Conservation (phyloP, 352 stramenopile genomes). For the Pythium aristosporum region DNA sequence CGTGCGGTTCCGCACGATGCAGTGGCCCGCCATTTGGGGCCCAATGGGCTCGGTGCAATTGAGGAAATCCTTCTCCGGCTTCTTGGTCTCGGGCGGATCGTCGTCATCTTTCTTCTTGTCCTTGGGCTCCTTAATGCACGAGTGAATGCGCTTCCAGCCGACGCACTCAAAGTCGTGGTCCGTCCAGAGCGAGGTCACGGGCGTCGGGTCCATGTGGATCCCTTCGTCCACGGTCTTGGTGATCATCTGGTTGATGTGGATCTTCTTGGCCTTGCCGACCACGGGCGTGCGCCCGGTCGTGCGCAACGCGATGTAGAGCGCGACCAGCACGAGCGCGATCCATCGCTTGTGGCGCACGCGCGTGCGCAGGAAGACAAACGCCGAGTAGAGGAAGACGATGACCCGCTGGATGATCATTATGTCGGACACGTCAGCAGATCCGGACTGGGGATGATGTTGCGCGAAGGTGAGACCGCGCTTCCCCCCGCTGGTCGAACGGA, state of each 20-base stretch:
- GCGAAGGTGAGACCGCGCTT: conserved; percentile 11
- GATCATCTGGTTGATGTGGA: conserved; percentile 76
- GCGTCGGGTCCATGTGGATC: conserved; percentile 56
- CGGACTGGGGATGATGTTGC: not conserved
- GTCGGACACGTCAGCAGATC: not conserved
- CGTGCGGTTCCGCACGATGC: conserved; percentile 80
- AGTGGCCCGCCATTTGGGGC: conserved; percentile 76
- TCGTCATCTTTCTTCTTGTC: conserved; percentile 36
- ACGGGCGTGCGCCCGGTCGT: conserved; percentile 55
- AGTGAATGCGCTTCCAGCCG: conserved; percentile 83
- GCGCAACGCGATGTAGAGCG: conserved; percentile 56
- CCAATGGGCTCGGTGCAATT: conserved; percentile 71
- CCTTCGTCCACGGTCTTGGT: conserved; percentile 64
- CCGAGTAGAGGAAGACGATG: conserved; percentile 63
- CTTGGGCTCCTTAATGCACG: conserved; percentile 50
- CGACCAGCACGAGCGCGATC: conserved; percentile 47
- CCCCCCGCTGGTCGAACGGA: not conserved
- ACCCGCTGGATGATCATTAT: conserved; percentile 80
- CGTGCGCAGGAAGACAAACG: conserved; percentile 54
- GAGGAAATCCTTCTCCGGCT: conserved; percentile 73
- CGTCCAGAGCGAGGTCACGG: conserved; percentile 61
- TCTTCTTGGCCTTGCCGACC: conserved; percentile 56
- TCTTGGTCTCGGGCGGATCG: conserved; percentile 33
- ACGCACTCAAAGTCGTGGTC: conserved; percentile 83
- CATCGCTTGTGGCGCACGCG: conserved; percentile 73